Conservation (phyloP, 2,329 filamentous ascomycete species). For the Cryoendolithus antarcticus region DNA sequence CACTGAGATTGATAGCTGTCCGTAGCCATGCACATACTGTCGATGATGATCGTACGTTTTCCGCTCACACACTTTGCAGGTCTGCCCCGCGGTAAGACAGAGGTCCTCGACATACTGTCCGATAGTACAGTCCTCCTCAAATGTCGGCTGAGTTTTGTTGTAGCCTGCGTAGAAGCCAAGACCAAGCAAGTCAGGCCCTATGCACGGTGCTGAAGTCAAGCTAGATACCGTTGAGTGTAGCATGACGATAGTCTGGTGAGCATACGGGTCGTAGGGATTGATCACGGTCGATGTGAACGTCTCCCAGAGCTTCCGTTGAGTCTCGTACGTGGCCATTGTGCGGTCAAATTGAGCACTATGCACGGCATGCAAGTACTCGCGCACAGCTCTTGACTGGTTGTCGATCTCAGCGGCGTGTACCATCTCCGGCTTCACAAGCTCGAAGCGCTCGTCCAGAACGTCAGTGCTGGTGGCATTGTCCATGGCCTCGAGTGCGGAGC, state of each 20-base stretch:
- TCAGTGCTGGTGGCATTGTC: conserved; percentile 31
- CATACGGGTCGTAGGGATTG: conserved; percentile 85
- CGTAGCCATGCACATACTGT: conserved; percentile 93
- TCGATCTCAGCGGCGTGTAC: conserved; percentile 73
- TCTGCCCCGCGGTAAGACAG: conserved; percentile 60
- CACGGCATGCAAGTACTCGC: conserved; percentile 86
- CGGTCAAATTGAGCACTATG: conserved; percentile 97
- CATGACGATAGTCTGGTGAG: conserved; percentile 92
- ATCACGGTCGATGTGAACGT: conserved; percentile 80
- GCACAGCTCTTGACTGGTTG: conserved; percentile 77
- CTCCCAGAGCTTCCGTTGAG: conserved; percentile 92
- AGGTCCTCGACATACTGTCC: conserved; percentile 93
- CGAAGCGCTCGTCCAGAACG: conserved; percentile 46
- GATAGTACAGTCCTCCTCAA: conserved; percentile 72
- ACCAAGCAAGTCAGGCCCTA: conserved; percentile 78
- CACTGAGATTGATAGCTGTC: conserved; percentile 82
- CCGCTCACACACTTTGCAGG: conserved; percentile 74
- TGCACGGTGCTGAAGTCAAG: conserved; percentile 82
- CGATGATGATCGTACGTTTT: conserved; percentile 87
- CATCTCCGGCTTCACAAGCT: conserved; percentile 91
- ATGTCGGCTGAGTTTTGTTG: conserved; percentile 58
- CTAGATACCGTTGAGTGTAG: conserved; percentile 94
- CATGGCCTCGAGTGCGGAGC: conserved; percentile 26
- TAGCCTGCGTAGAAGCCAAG: conserved; percentile 84
- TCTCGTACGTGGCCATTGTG: conserved; percentile 83